phyloP scores from a whole-genome alignment of 2,329 filamentous ascomycete genomes.

The Coniochaeta prunicola region DNA sequence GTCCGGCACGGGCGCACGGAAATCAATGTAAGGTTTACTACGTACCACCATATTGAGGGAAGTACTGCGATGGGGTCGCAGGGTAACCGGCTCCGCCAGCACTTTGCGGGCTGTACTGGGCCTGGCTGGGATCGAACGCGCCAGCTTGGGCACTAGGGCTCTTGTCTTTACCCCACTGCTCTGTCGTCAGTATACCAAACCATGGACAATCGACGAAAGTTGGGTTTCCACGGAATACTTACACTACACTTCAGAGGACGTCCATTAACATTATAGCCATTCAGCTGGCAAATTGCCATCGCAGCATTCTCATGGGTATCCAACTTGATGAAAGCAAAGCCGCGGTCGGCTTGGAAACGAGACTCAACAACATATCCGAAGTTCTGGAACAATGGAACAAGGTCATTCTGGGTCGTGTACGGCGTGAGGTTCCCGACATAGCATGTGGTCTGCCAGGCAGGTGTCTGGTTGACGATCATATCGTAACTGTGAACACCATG shows the following conservation, averaged over 20 bases:
- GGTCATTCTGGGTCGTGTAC: constrained; percentile 92
- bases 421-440: constrained; percentile 97
- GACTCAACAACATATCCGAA: constrained; percentile 97
- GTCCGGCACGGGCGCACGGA: neutral
- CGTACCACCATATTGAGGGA: constrained; percentile 86
- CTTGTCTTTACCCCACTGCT: constrained; percentile 97
- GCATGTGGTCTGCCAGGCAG: constrained; percentile 95
- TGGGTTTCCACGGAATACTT: constrained; percentile 48
- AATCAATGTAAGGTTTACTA: constrained; percentile 12
- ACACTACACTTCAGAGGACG: constrained; percentile 97
- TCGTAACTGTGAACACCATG: constrained; percentile 97
- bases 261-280: constrained; percentile 96
- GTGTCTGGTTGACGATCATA: constrained; percentile 91
- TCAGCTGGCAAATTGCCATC: constrained; percentile 97
- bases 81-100: constrained; percentile 67
- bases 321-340: constrained; percentile 99
- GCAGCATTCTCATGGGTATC: constrained; percentile 96
- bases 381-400: constrained; percentile 97
- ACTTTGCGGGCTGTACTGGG: constrained; percentile 66
- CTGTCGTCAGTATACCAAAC: neutral
- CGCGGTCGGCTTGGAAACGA: constrained; percentile 93
- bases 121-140: constrained; percentile 66
- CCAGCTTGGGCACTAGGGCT: constrained; percentile 65
- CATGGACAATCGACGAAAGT: neutral
- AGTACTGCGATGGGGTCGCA: constrained; percentile 73